These are phyloP conservation scores for Aspergillus terreus DNA, from an alignment of 2,329 filamentous ascomycete species.

Conservation along the genomic window DNA sequence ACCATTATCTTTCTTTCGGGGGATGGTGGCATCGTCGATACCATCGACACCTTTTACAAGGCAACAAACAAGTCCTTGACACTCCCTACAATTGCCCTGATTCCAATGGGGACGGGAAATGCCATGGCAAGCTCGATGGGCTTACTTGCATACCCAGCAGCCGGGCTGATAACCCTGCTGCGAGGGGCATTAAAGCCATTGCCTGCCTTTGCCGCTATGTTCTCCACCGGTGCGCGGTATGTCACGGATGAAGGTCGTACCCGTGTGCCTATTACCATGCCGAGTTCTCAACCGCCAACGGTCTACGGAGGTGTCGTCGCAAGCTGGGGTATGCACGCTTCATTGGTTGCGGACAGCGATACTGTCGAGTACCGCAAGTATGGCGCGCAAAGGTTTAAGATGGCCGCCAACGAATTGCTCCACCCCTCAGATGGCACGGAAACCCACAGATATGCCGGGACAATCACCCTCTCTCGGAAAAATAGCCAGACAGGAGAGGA, in stretches of 20 bases:
- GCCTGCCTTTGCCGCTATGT: conserved; percentile 60
- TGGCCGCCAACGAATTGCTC: conserved; percentile 77
- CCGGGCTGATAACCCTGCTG: conserved; percentile 58
- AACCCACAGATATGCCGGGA: conserved; percentile 56
- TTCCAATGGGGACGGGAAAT: conserved; percentile 52
- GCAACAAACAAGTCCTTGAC: conserved; percentile 21
- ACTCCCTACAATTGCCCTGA: conserved; percentile 55
- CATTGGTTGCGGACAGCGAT: conserved; percentile 86
- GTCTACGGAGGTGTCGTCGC: conserved; percentile 76
- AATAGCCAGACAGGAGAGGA: conserved; percentile 15
- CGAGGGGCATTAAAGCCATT: conserved; percentile 53
- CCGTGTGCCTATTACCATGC: conserved; percentile 26
- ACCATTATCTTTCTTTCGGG: conserved; percentile 78
- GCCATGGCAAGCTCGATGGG: conserved; percentile 41
- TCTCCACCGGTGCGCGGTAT: conserved; percentile 55
- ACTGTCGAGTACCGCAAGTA: conserved; percentile 74
- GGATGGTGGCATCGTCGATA: conserved; percentile 80
- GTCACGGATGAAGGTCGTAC: conserved; percentile 44
- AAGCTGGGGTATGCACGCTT: conserved; percentile 86
- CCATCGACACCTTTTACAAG: conserved; percentile 64
- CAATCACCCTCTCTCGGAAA: conserved; percentile 43
- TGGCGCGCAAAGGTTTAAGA: conserved; percentile 74
- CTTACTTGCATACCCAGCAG: conserved; percentile 22
- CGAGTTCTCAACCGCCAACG: conserved; percentile 29
- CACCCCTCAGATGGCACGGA: conserved; percentile 50